These are phyloP conservation scores for Elaeis oleifera DNA, from an alignment of 202 grass and related monocot species.

Conservation along the genomic window DNA sequence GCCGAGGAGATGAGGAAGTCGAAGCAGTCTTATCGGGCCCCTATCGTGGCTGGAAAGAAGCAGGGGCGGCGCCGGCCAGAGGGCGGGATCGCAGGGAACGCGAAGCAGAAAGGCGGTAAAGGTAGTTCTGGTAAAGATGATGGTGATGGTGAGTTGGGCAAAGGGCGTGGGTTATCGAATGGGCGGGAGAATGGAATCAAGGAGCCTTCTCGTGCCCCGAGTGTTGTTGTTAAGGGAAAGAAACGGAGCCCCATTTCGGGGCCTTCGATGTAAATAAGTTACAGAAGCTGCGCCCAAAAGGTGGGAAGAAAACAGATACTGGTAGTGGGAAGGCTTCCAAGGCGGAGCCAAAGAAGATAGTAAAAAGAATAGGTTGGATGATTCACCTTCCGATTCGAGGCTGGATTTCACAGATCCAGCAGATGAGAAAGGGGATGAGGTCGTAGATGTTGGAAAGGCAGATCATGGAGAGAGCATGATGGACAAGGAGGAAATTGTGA, in stretches of 20 bases:
- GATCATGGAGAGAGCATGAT: constrained; percentile 75
- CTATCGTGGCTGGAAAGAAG: constrained; percentile 17
- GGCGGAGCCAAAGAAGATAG: constrained; percentile 40
- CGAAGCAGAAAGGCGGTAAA: constrained; percentile 12
- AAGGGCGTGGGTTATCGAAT: constrained; percentile 18
- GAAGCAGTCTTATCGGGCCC: constrained; percentile 27
- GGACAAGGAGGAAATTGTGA: constrained; percentile 73
- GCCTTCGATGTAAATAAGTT: constrained; percentile 95
- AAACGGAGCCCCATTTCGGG: constrained; percentile 53
- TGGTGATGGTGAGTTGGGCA: constrained; percentile 34
- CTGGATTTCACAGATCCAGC: constrained; percentile 73
- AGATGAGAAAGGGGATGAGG: constrained; percentile 57
- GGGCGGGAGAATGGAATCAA: constrained; percentile 26
- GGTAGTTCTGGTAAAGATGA: constrained; percentile 38
- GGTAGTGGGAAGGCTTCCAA: constrained; percentile 26
- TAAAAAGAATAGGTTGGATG: constrained; percentile 71
- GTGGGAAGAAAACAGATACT: constrained; percentile 24
- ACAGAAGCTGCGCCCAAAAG: constrained; percentile 32
- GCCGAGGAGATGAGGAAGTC: constrained; percentile 71
- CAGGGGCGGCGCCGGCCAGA: neutral
- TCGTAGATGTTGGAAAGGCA: constrained; percentile 26
- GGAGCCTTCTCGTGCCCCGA: constrained; percentile 16
- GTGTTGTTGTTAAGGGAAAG: constrained; percentile 43
- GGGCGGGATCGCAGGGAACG: constrained; percentile 7
- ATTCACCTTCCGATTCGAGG: constrained; percentile 41